Conservation (phyloP, 495 filamentous ascomycete genomes). For the Rusavskia elegans region DNA sequence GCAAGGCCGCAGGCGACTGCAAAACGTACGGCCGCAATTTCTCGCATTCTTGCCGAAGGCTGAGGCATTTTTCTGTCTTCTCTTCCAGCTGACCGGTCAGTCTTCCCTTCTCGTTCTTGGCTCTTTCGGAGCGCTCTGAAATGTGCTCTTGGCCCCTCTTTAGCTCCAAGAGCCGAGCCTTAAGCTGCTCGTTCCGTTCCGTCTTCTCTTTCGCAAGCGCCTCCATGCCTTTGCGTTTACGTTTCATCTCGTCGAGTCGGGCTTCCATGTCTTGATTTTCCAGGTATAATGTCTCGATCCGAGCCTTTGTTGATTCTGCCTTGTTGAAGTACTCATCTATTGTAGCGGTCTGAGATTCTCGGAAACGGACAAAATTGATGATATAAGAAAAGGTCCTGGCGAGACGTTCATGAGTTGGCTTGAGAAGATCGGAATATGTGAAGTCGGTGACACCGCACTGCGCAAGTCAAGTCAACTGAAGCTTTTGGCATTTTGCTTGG, state of each 20-base stretch:
- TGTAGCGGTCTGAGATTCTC: slow-evolving; percentile 68
- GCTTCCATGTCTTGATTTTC: slow-evolving; percentile 79
- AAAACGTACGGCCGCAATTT: slow-evolving; percentile 86
- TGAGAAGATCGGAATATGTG: slow-evolving; percentile 75
- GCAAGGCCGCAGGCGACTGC: slow-evolving; percentile 68
- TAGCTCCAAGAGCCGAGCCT: slow-evolving; percentile 59
- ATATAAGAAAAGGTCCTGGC: slow-evolving; percentile 88
- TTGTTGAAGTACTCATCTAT: slow-evolving; percentile 90
- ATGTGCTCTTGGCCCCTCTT: slow-evolving; percentile 63
- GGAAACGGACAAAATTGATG: slow-evolving; percentile 96
- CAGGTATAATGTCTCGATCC: slow-evolving; percentile 68
- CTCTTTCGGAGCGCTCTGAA: slow-evolving; percentile 57
- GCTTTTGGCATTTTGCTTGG: background rate
- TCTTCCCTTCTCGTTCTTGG: slow-evolving; percentile 53
- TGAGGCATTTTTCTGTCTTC: slow-evolving; percentile 47
- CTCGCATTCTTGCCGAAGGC: slow-evolving; percentile 55
- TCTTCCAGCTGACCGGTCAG: slow-evolving; percentile 63
- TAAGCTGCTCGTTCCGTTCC: slow-evolving; percentile 68
- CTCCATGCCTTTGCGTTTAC: slow-evolving; percentile 60
- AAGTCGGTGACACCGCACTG: slow-evolving; percentile 85
- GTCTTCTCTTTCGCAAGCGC: slow-evolving; percentile 65
- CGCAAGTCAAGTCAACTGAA: background rate
- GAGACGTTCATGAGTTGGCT: slow-evolving; percentile 73
- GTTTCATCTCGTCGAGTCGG: slow-evolving; percentile 64
- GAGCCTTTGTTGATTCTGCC: slow-evolving; percentile 64